Conservation (phyloP, 1,284 basidiomycete species). For the Waitea zeae region DNA sequence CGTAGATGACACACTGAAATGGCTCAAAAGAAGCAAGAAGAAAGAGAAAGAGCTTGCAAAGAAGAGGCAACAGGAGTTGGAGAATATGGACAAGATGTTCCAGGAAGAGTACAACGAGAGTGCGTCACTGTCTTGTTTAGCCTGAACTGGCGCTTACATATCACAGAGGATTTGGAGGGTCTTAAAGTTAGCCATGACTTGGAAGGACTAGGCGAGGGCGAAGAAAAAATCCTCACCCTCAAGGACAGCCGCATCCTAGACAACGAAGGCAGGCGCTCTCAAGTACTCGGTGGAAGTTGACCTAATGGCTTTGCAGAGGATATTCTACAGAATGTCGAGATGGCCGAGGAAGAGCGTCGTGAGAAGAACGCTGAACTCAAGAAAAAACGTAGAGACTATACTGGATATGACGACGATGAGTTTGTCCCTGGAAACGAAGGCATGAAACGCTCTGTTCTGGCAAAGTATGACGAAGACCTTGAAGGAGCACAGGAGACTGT, state of each 20-base stretch:
- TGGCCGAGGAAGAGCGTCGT: constrained; percentile 72
- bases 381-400: constrained; percentile 82
- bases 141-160: constrained; percentile 6
- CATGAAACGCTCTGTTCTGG: constrained; percentile 68
- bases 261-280: constrained; percentile 53
- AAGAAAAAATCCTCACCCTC: constrained; percentile 88
- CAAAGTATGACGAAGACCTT: constrained; percentile 90
- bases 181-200: constrained; percentile 94
- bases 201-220: constrained; percentile 81
- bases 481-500: constrained; percentile 54
- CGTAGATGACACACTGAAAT: constrained; percentile 62
- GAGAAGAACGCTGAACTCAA: constrained; percentile 74
- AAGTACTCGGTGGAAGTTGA: background rate
- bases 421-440: constrained; percentile 60
- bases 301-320: constrained; percentile 48
- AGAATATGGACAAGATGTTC: constrained; percentile 63
- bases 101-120: constrained; percentile 70
- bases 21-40: constrained; percentile 84
- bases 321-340: constrained; percentile 87
- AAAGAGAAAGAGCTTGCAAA: constrained; percentile 69
- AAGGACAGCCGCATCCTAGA: constrained; percentile 91
- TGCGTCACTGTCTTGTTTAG: constrained; percentile 12
- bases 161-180: constrained; percentile 70
- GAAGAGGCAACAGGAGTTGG: constrained; percentile 63
- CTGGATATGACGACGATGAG: constrained; percentile 94